These are phyloP conservation scores for Epicoccum nigrum DNA, from an alignment of 2,329 filamentous ascomycete genomes.

Conservation along the genomic window DNA sequence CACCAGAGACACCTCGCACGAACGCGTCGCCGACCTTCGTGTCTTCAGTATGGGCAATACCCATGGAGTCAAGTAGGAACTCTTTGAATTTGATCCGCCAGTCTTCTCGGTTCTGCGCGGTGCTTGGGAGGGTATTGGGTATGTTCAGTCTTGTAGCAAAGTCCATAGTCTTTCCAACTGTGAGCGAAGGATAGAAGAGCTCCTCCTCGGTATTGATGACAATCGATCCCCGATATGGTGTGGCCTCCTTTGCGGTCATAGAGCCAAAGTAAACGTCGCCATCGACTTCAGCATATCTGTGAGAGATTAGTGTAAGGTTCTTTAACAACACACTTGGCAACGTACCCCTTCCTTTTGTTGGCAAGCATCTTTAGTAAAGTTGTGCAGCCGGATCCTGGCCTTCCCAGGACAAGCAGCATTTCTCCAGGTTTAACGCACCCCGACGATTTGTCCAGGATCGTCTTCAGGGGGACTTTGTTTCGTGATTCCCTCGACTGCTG, in stretches of 20 bases:
- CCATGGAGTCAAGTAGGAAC: slow-evolving; percentile 57
- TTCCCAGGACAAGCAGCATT: slow-evolving; percentile 74
- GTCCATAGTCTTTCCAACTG: slow-evolving; percentile 59
- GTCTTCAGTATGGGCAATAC: slow-evolving; percentile 60
- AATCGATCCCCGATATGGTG: slow-evolving; percentile 78
- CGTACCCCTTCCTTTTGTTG: slow-evolving; percentile 61
- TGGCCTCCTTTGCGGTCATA: slow-evolving; percentile 73
- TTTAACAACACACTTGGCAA: neutral
- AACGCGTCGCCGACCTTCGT: slow-evolving; percentile 73
- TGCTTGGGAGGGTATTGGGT: slow-evolving; percentile 60
- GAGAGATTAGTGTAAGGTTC: slow-evolving; percentile 55
- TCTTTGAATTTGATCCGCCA: slow-evolving; percentile 56
- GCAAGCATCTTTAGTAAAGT: slow-evolving; percentile 74
- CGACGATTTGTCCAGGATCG: slow-evolving; percentile 67
- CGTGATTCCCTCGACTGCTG: slow-evolving; percentile 55
- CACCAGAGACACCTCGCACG: slow-evolving; percentile 70
- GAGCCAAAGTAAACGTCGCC: slow-evolving; percentile 55
- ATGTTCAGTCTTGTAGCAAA: slow-evolving; percentile 65
- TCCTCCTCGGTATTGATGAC: slow-evolving; percentile 65
- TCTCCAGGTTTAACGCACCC: slow-evolving; percentile 71
- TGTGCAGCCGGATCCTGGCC: slow-evolving; percentile 54
- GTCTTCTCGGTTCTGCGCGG: slow-evolving; percentile 52
- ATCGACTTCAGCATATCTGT: slow-evolving; percentile 75
- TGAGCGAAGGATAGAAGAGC: slow-evolving; percentile 59
- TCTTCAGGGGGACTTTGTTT: slow-evolving; percentile 59